phyloP scores from a whole-genome alignment of 495 filamentous ascomycete species.

The Aspergillus avenaceus region DNA sequence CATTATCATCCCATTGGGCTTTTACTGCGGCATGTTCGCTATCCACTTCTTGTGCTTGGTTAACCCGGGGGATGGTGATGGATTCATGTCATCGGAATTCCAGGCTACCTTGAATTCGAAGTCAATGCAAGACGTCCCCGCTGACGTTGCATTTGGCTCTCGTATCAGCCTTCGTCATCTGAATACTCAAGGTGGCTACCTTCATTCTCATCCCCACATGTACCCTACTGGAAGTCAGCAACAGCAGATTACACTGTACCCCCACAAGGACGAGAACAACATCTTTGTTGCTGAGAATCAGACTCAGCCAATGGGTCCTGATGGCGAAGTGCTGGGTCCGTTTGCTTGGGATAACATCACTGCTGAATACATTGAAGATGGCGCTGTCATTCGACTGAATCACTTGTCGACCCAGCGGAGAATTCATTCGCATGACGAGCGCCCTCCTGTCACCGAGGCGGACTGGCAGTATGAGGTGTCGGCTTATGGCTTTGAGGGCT shows the following conservation, averaged over 20 bases:
- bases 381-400: constrained; percentile 74
- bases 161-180: constrained; percentile 82
- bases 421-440: constrained; percentile 93
- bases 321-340: constrained; percentile 76
- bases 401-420: constrained; percentile 79
- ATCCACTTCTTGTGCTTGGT: constrained; percentile 91
- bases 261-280: constrained; percentile 99
- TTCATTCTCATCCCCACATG: constrained; percentile 96
- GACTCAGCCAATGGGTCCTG: constrained; percentile 77
- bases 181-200: constrained; percentile 96
- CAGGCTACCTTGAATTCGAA: constrained; percentile 96
- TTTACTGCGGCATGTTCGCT: constrained; percentile 94
- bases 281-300: constrained; percentile 89
- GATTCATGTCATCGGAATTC: constrained; percentile 99
- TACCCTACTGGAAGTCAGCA: constrained; percentile 97
- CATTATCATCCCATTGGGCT: constrained; percentile 81
- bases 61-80: constrained; percentile 95
- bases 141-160: constrained; percentile 85
- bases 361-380: constrained; percentile 71
- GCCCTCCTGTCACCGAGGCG: constrained; percentile 94
- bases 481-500: constrained; percentile 96
- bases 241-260: constrained; percentile 96
- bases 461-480: constrained; percentile 99
- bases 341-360: constrained; percentile 75
- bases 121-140: constrained; percentile 89